Base-by-base conservation (phyloP, 352 stramenopile species). In the Phytophthora melonis region DNA sequence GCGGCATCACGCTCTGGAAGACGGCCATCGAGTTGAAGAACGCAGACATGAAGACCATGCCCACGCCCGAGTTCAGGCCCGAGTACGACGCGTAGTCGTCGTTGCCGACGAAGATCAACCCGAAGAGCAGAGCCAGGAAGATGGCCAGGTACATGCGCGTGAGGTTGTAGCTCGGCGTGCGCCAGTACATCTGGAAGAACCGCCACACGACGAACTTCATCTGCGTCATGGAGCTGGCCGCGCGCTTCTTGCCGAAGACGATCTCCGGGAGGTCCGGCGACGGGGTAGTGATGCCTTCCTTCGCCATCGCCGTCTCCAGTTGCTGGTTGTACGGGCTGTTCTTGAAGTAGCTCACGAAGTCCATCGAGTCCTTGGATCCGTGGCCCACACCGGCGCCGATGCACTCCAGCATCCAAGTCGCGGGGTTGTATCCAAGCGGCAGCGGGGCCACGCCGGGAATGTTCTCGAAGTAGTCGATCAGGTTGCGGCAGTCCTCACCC, bases 341-440 rank as follows among this genome's bases (percentile, higher is more conserved):
- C 45, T 74, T 77, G 59, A 77, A 77, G 58, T 25, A 74, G 11
- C 54, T 21, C n/a, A 77, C 70, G 23, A 77, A 77, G 77, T 81
- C 49, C 49, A 55, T 55, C 21, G 49, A 55, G 19, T 55, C 49
- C 11, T 55, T 16, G 5, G 49, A 14, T n/a, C 19, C 49, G 10
- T 49, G 9, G 19, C 64, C 11, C n/a, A 55, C 49, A n/a, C 49
- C 49, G 3, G 49, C 49, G 8, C 49, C 49, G 32, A 87, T 86
- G 19, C 75, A 79, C 34, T 87, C 81, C 2, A 97, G 61, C 88
- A 97, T 95, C 88, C 88, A 97, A 30, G 88, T 95, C 4, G 89
- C 87, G 7, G 91, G 91, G 64, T 80, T 80, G 61, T 74, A 68
- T 14, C 60, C 66, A 3, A 45, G 56, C 30, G 82, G 79, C 34